phyloP scores from a whole-genome alignment of 2,329 filamentous ascomycete genomes.

The Septoria petroselini region DNA sequence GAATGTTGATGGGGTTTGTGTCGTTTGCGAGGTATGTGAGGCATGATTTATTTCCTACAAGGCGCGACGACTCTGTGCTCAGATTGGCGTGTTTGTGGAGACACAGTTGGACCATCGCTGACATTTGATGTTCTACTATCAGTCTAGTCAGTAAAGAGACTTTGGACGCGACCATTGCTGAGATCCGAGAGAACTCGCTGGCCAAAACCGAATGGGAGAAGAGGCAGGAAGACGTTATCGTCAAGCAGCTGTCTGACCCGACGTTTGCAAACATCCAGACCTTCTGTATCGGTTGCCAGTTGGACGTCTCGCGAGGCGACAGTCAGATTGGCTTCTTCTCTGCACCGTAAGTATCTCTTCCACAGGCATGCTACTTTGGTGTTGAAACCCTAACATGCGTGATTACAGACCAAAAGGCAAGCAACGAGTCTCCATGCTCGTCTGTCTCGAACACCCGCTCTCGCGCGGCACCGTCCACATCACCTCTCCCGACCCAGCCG shows the following conservation, averaged over 20 bases:
- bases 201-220: constrained; percentile 40
- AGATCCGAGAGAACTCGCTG: constrained; percentile 36
- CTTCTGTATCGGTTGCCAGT: constrained; percentile 37
- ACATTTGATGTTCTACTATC: no score
- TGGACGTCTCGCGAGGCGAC: constrained; percentile 33
- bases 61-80: no score
- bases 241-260: constrained; percentile 35
- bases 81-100: no score
- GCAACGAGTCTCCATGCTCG: constrained; percentile 32
- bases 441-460: constrained; percentile 33
- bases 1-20: constrained; percentile 40
- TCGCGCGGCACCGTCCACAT: constrained; percentile 36
- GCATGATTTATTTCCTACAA: no score
- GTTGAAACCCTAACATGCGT: not conserved
- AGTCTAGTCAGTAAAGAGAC: constrained; percentile 34
- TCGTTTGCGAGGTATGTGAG: no score
- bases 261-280: constrained; percentile 41
- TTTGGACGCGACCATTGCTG: constrained; percentile 32
- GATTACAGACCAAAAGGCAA: constrained; percentile 30
- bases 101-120: no score
- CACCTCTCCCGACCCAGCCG: constrained; percentile 26
- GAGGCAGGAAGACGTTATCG: constrained; percentile 36
- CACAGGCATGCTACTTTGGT: not conserved
- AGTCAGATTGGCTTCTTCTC: constrained; percentile 36
- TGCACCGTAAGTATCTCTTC: constrained; percentile 23